Evolutionary conservation across 2,329 filamentous ascomycete genomes (phyloP).

Genomic region (Hypomyces rosellus): DNA sequence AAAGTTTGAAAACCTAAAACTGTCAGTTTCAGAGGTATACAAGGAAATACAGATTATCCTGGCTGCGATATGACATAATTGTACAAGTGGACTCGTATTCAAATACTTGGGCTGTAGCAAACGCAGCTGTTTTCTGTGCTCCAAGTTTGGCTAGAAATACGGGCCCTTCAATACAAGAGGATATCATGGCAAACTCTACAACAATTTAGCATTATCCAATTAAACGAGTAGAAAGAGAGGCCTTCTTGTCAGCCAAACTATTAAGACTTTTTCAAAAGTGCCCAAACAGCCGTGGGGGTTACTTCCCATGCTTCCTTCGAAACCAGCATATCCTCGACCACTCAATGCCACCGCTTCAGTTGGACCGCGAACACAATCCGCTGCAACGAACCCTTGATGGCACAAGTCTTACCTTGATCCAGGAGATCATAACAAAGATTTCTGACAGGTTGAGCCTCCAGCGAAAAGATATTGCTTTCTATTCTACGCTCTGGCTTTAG

Average conservation of each 20-base stretch:
- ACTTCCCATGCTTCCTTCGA: conserved; percentile 3
- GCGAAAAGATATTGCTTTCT: conserved; percentile 4
- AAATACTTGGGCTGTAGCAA: conserved; percentile 5
- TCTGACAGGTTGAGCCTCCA: not conserved
- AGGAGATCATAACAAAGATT: too few species aligned
- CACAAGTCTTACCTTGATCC: too few species aligned
- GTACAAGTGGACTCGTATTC: not conserved
- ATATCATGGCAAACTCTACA: conserved; percentile 4
- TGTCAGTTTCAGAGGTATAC: not conserved
- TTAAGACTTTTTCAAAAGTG: not conserved
- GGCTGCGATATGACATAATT: conserved; percentile 1
- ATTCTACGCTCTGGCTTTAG: conserved; percentile 1
- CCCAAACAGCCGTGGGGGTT: not conserved
- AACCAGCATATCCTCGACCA: conserved; percentile 2
- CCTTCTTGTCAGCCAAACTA: not conserved
- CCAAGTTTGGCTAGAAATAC: not conserved
- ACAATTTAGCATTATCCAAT: not conserved
- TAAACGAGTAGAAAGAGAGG: conserved; percentile 1
- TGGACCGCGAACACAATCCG: not conserved
- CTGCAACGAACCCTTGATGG: not conserved
- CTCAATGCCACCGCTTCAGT: not conserved
- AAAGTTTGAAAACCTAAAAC: not conserved
- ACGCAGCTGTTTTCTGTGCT: conserved; percentile 5
- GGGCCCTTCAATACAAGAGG: conserved; percentile 2
- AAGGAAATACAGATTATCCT: conserved; percentile 1